Conservation (phyloP, 257 asterid species). For the Solanum boliviense region DNA sequence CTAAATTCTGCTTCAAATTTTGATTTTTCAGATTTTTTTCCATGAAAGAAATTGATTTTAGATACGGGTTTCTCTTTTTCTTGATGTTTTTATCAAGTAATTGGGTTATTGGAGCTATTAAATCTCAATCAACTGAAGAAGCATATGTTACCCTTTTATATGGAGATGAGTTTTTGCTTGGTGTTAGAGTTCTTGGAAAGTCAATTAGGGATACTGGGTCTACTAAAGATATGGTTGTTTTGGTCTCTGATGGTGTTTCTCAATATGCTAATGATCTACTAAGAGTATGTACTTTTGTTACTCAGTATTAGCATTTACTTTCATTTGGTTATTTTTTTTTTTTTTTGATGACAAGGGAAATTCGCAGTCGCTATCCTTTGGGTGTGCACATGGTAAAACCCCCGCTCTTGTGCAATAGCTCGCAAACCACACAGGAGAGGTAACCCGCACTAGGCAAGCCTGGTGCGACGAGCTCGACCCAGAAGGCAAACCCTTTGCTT, state of each 20-base stretch:
- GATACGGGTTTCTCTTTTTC: not conserved
- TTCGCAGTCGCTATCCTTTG: too few species aligned
- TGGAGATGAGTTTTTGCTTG: constrained; percentile 88
- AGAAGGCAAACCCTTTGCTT: too few species aligned
- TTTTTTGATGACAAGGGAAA: too few species aligned
- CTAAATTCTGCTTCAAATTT: not conserved
- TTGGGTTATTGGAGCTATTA: not conserved
- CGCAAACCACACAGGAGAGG: too few species aligned
- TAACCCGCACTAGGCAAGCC: too few species aligned
- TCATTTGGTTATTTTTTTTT: not conserved
- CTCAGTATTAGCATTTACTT: not conserved
- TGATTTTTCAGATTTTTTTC: not conserved
- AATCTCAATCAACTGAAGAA: constrained; percentile 35
- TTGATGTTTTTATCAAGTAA: not conserved
- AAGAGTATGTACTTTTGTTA: constrained; percentile 25
- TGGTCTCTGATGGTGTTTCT: constrained; percentile 96
- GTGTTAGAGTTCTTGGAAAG: constrained; percentile 88
- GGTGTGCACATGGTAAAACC: too few species aligned
- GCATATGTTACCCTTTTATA: constrained; percentile 90
- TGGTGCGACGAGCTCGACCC: too few species aligned
- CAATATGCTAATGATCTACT: constrained; percentile 56
- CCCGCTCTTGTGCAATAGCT: too few species aligned
- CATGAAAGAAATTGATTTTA: not conserved
- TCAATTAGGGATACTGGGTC: constrained; percentile 91
- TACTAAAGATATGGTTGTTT: constrained; percentile 72